phyloP scores from a whole-genome alignment of 2,329 filamentous ascomycete genomes.

The Phyllachora maydis region DNA sequence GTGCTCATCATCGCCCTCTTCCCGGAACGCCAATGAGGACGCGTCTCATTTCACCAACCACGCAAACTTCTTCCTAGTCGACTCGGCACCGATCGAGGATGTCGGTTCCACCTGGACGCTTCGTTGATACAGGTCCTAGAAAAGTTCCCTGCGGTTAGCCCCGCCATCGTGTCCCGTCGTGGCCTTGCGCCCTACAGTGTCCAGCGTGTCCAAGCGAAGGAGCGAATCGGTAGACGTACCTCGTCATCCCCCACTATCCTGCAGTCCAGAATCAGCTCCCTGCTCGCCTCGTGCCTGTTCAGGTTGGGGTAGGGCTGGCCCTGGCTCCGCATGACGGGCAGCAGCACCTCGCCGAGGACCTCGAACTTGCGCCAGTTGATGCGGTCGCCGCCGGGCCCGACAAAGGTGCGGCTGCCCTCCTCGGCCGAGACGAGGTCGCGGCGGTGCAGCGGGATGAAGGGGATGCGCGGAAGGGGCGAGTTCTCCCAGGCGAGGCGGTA shows the following conservation, averaged over 20 bases:
- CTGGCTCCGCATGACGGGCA: slow-evolving; percentile 84
- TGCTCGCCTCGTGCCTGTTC: slow-evolving; percentile 44
- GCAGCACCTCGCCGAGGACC: slow-evolving; percentile 76
- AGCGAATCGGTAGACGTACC: slow-evolving; percentile 28
- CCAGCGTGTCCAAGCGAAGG: not conserved
- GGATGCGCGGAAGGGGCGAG: slow-evolving; percentile 72
- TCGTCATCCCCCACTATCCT: slow-evolving; percentile 73
- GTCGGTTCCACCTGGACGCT: slow-evolving; percentile 36
- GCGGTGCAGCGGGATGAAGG: slow-evolving; percentile 77
- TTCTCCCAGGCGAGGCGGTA: slow-evolving; percentile 98
- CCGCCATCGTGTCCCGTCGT: no score
- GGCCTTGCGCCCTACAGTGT: no score
- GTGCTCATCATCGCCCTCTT: no score
- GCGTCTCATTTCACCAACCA: slow-evolving; percentile 37
- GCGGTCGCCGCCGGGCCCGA: slow-evolving; percentile 49
- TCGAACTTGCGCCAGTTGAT: slow-evolving; percentile 99
- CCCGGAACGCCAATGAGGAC: no score
- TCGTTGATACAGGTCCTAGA: slow-evolving; percentile 41
- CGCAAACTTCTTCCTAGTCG: slow-evolving; percentile 42
- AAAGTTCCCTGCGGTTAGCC: no score
- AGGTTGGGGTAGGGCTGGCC: slow-evolving; percentile 61
- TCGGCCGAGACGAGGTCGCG: slow-evolving; percentile 82
- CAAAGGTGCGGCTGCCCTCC: slow-evolving; percentile 77
- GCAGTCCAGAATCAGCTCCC: slow-evolving; percentile 62
- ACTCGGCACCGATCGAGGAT: slow-evolving; percentile 21